A percentile compares a stretch with the other conserved stretches of the same genome.
Evolutionary conservation across 139 green algal species (phyloP).

Genomic region (Eudorina sp.): DNA sequence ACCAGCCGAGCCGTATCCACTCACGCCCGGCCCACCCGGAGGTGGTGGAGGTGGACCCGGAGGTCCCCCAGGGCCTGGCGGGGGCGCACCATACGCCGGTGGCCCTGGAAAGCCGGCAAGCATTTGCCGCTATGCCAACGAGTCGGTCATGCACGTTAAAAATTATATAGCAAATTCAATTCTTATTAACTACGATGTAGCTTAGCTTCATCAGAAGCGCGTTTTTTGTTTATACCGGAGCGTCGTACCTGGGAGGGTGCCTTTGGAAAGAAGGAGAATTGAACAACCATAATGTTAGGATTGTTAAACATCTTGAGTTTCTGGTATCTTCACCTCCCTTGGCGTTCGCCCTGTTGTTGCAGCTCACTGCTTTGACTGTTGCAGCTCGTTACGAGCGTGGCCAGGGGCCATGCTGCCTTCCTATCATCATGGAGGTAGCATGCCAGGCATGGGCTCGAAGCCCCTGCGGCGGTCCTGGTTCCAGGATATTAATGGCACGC

Average conservation of each 20-base stretch:
- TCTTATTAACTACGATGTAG: no score
- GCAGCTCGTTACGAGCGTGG: not conserved
- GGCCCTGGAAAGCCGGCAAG: constrained; percentile 17
- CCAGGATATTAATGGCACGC: not conserved
- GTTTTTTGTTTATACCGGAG: no score
- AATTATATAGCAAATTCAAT: no score
- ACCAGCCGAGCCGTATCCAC: not conserved
- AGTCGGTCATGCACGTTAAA: no score
- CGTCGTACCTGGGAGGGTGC: no score
- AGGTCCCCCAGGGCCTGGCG: not conserved
- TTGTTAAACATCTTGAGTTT: not conserved
- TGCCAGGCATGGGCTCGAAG: not conserved
- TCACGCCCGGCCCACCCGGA: not conserved
- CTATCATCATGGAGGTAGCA: constrained; percentile 8
- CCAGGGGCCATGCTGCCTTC: constrained; percentile 24
- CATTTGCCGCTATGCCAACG: constrained; percentile 4
- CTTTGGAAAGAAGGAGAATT: no score
- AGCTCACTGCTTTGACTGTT: not conserved
- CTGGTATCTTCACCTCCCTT: not conserved
- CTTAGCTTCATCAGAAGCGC: no score
- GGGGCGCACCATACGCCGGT: constrained; percentile 1
- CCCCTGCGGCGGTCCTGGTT: not conserved
- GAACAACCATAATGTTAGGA: not conserved
- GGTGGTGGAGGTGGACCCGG: constrained; percentile 10
- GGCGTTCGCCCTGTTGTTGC: not conserved